phyloP scores from a whole-genome alignment of 768 basidiomycete species.

The Suillus tomentosus region DNA sequence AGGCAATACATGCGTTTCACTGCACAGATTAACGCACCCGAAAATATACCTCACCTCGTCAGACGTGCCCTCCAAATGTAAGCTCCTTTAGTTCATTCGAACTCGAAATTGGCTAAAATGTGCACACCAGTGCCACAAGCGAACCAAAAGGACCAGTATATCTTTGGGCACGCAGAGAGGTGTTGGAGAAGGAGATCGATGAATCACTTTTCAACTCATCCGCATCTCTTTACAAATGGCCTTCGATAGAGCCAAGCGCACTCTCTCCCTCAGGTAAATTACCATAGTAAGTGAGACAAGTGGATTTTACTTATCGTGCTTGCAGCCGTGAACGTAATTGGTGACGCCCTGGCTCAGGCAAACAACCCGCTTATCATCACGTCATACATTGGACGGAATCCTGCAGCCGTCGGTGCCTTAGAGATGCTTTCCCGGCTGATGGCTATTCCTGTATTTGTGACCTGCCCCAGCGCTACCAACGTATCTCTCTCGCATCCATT shows the following conservation, averaged over 20 bases:
- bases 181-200: conserved; percentile 65
- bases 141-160: conserved; percentile 76
- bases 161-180: conserved; percentile 72
- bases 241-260: conserved; percentile 49
- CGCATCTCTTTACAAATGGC: conserved; percentile 45
- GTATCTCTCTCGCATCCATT: conserved; percentile 59
- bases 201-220: conserved; percentile 34
- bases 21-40: conserved; percentile 57
- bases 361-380: conserved; percentile 64
- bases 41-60: conserved; percentile 51
- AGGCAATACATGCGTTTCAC: conserved; percentile 76
- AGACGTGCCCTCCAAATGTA: conserved; percentile 68
- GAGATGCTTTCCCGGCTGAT: conserved; percentile 49
- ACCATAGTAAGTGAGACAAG: not conserved
- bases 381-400: conserved; percentile 61
- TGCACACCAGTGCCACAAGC: conserved; percentile 54
- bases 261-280: conserved; percentile 42
- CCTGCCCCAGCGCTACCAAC: conserved; percentile 53
- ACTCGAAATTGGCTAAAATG: conserved; percentile 6
- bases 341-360: conserved; percentile 49
- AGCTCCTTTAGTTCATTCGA: conserved; percentile 13
- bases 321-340: conserved; percentile 42
- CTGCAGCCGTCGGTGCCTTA: conserved; percentile 47
- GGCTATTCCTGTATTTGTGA: conserved; percentile 54
- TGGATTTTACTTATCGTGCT: not conserved